Percentiles rank a stretch among this genome's conserved stretches.
These are phyloP conservation scores for Vitis vinifera DNA, from an alignment of 164 flowering plant genomes.

Conservation along the genomic window ASM3070453v1 NC_081819.1:13362501-13363000, in stretches of 20 bases:
- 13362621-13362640: too few relatives aligned
- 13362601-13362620: conserved; percentile 12
- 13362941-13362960: too few relatives aligned
- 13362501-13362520: conserved; percentile 97
- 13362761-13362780: not conserved
- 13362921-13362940: too few relatives aligned
- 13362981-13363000: too few relatives aligned
- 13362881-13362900: too few relatives aligned
- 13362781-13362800: not conserved
- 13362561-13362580: conserved; percentile 86
- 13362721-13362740: conserved; percentile 99
- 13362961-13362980: too few relatives aligned
- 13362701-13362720: conserved; percentile 94
- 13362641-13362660: not conserved
- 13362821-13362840: too few relatives aligned
- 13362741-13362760: conserved; percentile 20
- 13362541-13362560: conserved; percentile 99
- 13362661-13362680: conserved; percentile 99
- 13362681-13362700: conserved; percentile 97
- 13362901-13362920: too few relatives aligned
- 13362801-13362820: too few relatives aligned
- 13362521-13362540: conserved; percentile 99
- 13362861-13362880: too few relatives aligned
- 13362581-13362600: conserved; percentile 90
- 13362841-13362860: too few relatives aligned